Base-by-base conservation (phyloP, 371 early-diverging fungal species). In the Mortierella sp. region DNA sequence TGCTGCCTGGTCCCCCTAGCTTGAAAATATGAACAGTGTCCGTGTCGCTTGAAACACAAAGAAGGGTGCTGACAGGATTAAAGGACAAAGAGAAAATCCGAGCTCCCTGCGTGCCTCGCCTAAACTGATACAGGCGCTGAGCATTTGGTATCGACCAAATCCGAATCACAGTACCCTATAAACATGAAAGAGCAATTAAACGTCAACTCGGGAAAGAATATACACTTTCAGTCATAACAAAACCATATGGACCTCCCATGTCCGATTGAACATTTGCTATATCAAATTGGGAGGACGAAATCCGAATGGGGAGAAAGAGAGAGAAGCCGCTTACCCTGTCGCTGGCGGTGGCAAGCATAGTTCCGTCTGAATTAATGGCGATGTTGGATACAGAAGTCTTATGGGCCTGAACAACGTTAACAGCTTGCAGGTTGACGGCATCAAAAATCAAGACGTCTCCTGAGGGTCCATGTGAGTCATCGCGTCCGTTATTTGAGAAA, bases 1-100 rank as follows among this genome's bases (percentile, higher is more conserved):
- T 47, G 28, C 45, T 16, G 50, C 57, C 15, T 75, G 68, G 60
- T 48, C 72, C 82, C 18, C 83, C 79, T 9, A 98, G 71, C 61
- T 92, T 92, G 84, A 95, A 98, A n/a, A 98, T 93, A 72, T 98
- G 99, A n/a, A 98, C 94, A 0, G 99, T 98, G 58, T 98, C 97
- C 0, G 97, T 93, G 64, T 95, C 98, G 65, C 93, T 92, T 1
- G 96, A 94, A 3, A 96, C 97, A 74, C 93, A 89, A 18, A 98
- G 87, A 46, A 96, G 77, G 7, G 93, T 89, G 66, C 89, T 90
- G 21, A 90, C 87, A 3, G 92, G 81, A 68, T 96, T 96, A 77
- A 99, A 99, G 0, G 96, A 87, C 56, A 99, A 88, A 23, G 94
- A 96, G 72, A 91, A 94, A 64, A 99, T 98, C 52, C 91, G 87